Percentiles rank a stretch among this genome's conserved stretches.
Evolutionary conservation across 805 yeast genomes (phyloP).

Genomic region (Wickerhamomyces strasburgensis): DNA sequence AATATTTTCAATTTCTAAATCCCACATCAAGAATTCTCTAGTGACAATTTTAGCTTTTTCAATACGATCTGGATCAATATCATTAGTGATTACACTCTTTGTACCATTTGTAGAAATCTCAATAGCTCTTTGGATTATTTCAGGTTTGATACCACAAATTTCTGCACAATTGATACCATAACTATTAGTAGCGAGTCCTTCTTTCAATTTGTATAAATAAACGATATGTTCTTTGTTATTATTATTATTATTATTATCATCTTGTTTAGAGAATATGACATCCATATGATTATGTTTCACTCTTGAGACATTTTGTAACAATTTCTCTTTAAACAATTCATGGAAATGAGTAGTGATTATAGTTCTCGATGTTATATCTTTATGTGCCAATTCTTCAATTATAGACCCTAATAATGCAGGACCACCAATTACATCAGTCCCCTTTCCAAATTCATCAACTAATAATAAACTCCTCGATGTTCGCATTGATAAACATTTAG

Average conservation of each 20-base stretch:
- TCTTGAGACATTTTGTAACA: constrained; percentile 18
- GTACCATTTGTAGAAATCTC: constrained; percentile 17
- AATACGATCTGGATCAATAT: constrained; percentile 1
- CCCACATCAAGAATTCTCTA: constrained; percentile 19
- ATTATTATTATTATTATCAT: too few relatives aligned
- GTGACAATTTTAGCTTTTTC: constrained; percentile 13
- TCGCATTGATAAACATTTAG: constrained; percentile 34
- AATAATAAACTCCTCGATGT: constrained; percentile 39
- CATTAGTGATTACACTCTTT: constrained; percentile 11
- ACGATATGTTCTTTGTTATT: constrained; percentile 17
- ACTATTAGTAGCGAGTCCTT: constrained; percentile 31
- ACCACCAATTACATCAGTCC: constrained; percentile 43
- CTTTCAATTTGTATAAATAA: constrained; percentile 29
- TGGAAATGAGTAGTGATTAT: constrained; percentile 41
- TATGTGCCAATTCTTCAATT: constrained; percentile 22
- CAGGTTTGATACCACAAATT: constrained; percentile 29
- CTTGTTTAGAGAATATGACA: constrained; percentile 17
- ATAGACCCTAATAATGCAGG: constrained; percentile 40
- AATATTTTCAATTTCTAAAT: constrained; percentile 11
- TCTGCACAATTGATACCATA: constrained; percentile 39
- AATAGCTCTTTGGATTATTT: constrained; percentile 31
- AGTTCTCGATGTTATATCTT: constrained; percentile 20
- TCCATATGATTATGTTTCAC: constrained; percentile 34
- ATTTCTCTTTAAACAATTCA: constrained; percentile 31
- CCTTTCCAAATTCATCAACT: constrained; percentile 52